A percentile compares a stretch with the other conserved stretches of the same genome.
Conservation (phyloP, 1,139 yeast species). For the Geotrichum bryndzae region DNA sequence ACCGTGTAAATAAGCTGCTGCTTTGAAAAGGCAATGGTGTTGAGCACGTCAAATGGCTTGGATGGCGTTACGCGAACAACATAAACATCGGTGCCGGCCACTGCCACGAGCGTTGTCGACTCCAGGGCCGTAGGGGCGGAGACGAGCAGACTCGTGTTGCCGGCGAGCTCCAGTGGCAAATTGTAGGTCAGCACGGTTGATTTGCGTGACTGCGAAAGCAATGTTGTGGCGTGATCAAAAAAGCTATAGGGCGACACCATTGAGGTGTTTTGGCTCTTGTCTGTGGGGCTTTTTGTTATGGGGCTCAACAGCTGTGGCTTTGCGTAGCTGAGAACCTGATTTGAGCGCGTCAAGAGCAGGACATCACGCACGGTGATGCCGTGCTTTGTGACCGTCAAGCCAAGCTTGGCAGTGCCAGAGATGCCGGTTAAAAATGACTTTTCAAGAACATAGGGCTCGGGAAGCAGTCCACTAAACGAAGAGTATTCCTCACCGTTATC, state of each 20-base stretch:
- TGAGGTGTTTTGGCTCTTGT: constrained; percentile 46
- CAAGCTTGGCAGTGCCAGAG: constrained; percentile 41
- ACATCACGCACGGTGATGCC: constrained; percentile 74
- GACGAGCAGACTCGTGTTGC: neutral
- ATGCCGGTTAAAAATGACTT: constrained; percentile 32
- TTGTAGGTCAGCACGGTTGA: constrained; percentile 36
- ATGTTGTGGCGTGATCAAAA: constrained; percentile 48
- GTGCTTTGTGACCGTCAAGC: constrained; percentile 57
- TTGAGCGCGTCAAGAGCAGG: constrained; percentile 49
- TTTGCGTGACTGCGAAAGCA: constrained; percentile 39
- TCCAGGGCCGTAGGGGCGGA: constrained; percentile 65
- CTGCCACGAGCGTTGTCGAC: constrained; percentile 70
- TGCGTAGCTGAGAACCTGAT: constrained; percentile 67
- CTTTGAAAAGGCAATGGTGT: constrained; percentile 56
- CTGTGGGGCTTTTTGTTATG: constrained; percentile 24
- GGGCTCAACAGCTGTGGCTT: constrained; percentile 34
- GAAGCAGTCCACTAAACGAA: constrained; percentile 35
- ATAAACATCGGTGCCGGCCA: constrained; percentile 61
- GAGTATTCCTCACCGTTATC: constrained; percentile 31
- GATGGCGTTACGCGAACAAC: constrained; percentile 79
- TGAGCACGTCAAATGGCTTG: constrained; percentile 71
- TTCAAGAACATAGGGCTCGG: constrained; percentile 42
- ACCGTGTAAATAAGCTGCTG: constrained; percentile 59
- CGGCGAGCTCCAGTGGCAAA: neutral
- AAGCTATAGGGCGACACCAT: constrained; percentile 58